phyloP scores from a whole-genome alignment of 2,329 filamentous ascomycete species.

The Capronia epimyces region DNA sequence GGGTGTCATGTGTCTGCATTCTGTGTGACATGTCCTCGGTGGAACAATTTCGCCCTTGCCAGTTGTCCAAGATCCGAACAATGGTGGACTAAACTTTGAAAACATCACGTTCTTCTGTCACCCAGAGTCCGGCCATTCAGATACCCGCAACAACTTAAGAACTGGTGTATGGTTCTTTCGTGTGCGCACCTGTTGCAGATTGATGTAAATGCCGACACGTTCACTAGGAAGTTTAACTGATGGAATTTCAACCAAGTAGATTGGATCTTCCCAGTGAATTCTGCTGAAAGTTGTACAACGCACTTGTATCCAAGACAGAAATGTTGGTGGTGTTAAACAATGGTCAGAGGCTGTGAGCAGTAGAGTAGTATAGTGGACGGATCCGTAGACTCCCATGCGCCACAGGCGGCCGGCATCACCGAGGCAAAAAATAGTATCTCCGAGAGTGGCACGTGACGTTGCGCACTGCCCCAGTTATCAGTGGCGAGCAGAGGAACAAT shows the following conservation, averaged over 20 bases:
- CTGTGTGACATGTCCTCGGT: constrained; percentile 21
- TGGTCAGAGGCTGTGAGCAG: neutral
- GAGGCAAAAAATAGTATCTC: constrained; percentile 18
- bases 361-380: constrained; percentile 2
- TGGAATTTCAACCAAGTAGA: neutral
- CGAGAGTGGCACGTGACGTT: constrained; percentile 14
- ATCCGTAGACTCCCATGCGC: constrained; percentile 13
- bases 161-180: no score
- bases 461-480: neutral
- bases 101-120: constrained; percentile 12
- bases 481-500: constrained; percentile 3
- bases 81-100: constrained; percentile 2
- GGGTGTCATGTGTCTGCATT: constrained; percentile 19
- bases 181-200: no score
- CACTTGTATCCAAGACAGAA: constrained; percentile 14
- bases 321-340: neutral
- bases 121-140: neutral
- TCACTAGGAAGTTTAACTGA: neutral
- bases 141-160: neutral
- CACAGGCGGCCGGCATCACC: constrained; percentile 18
- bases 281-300: constrained; percentile 19
- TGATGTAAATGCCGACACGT: no score
- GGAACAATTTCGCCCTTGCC: constrained; percentile 5
- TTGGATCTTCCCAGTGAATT: neutral
- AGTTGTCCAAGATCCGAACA: constrained; percentile 9